A percentile compares a stretch with the other conserved stretches of the same genome.
phyloP scores from a whole-genome alignment of 805 yeast species.

The Wickerhamomyces alni region DNA sequence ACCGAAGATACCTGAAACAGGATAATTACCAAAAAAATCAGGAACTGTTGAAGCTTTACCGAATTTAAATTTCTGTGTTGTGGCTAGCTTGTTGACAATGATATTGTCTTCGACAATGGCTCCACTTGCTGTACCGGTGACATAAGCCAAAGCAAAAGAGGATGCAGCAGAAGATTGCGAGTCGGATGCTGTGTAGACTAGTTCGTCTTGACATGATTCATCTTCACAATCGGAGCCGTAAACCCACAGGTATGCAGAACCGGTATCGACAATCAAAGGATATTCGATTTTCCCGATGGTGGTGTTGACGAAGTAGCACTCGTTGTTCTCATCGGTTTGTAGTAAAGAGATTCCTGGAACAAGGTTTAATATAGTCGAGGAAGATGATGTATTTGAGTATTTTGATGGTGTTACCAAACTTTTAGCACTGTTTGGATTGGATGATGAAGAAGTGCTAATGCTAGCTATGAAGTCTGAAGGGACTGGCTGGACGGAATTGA shows the following conservation, averaged over 20 bases:
- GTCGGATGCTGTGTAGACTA: slow-evolving; percentile 24
- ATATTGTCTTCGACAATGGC: slow-evolving; percentile 31
- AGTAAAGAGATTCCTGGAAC: slow-evolving; percentile 24
- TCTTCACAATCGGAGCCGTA: slow-evolving; percentile 46
- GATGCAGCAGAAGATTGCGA: slow-evolving; percentile 14
- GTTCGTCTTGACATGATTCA: slow-evolving; percentile 33
- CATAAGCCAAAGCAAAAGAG: slow-evolving; percentile 44
- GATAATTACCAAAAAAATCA: slow-evolving; percentile 42
- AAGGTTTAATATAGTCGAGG: slow-evolving; percentile 17
- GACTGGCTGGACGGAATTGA: background rate
- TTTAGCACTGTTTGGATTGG: background rate
- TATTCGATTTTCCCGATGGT: slow-evolving; percentile 36
- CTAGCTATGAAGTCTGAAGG: background rate
- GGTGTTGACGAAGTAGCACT: slow-evolving; percentile 35
- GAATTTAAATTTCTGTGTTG: slow-evolving; percentile 36
- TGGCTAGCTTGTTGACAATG: slow-evolving; percentile 26
- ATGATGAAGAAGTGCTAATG: background rate
- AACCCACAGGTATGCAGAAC: slow-evolving; percentile 60
- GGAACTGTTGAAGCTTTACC: slow-evolving; percentile 54
- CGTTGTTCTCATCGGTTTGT: slow-evolving; percentile 22
- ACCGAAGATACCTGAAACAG: slow-evolving; percentile 57
- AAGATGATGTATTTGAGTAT: slow-evolving; percentile 6
- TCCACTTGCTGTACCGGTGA: slow-evolving; percentile 50
- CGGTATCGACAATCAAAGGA: slow-evolving; percentile 57
- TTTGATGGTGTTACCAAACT: background rate